These are phyloP conservation scores for Beauveria bassiana DNA, from an alignment of 2,329 filamentous ascomycete species.

Conservation along the genomic window DNA sequence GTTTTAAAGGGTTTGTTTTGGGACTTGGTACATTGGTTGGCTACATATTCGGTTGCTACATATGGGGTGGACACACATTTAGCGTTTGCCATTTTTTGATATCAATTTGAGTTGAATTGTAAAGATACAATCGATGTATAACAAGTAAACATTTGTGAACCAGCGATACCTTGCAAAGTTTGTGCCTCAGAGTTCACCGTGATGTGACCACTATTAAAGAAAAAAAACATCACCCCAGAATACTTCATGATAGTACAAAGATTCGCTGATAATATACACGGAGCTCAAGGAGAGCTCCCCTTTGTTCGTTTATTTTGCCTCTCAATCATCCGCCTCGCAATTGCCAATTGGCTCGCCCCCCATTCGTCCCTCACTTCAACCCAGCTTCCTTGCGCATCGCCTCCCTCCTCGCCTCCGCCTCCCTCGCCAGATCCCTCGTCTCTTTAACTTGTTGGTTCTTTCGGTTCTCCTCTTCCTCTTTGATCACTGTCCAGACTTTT, in stretches of 20 bases:
- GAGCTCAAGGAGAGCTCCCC: too few species aligned
- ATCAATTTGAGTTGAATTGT: conserved; percentile 4
- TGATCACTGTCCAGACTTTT: conserved; percentile 44
- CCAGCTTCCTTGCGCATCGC: conserved; percentile 43
- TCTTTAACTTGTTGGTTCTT: conserved; percentile 30
- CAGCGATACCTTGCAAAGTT: too few species aligned
- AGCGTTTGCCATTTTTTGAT: conserved; percentile 8
- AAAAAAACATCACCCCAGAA: too few species aligned
- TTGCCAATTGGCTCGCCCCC: too few species aligned
- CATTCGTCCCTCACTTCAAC: conserved; percentile 17
- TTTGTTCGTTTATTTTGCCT: too few species aligned
- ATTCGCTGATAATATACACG: background rate
- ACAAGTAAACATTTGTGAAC: background rate
- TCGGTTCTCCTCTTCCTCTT: conserved; percentile 37
- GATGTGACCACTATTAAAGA: too few species aligned
- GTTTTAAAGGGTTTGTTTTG: background rate
- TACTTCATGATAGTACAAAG: background rate
- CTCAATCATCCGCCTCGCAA: background rate
- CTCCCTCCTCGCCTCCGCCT: conserved; percentile 36
- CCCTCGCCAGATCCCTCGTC: conserved; percentile 29
- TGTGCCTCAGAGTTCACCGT: too few species aligned
- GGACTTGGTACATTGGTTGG: background rate
- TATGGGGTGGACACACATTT: background rate
- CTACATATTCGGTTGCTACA: background rate
- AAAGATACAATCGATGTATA: background rate